Conservation (phyloP, 2,329 filamentous ascomycete species). For the Pseudocercospora pini-densiflorae region DNA sequence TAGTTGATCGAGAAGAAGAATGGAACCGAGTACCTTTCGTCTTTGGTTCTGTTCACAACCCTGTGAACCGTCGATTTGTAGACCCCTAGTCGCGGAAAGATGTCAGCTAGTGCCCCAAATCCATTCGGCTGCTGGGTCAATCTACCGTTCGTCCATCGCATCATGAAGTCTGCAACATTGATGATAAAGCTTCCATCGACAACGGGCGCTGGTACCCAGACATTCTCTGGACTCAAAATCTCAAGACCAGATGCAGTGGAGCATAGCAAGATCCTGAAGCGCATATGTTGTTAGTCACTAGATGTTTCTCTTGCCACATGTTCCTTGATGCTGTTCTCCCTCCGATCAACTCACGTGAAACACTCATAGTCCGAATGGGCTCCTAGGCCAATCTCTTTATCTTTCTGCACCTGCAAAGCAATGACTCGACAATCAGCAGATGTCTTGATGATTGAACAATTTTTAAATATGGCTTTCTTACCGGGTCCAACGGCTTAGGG, state of each 20-base stretch:
- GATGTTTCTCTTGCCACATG: neutral
- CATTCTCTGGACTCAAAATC: constrained; percentile 42
- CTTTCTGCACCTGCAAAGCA: constrained; percentile 12
- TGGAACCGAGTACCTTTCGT: constrained; percentile 49
- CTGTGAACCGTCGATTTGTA: constrained; percentile 53
- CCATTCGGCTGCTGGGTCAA: neutral
- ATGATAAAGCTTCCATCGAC: constrained; percentile 53
- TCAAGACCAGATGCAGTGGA: constrained; percentile 35
- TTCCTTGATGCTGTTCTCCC: neutral
- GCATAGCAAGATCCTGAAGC: constrained; percentile 30
- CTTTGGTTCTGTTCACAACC: constrained; percentile 48
- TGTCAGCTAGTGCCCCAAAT: neutral
- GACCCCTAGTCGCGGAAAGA: constrained; percentile 17
- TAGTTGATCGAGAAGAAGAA: constrained; percentile 54
- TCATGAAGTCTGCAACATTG: constrained; percentile 57
- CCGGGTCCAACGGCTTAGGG: constrained; percentile 24
- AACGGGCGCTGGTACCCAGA: constrained; percentile 52
- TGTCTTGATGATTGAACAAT: neutral
- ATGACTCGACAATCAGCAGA: neutral
- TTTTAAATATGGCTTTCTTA: neutral
- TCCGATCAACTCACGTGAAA: constrained; percentile 26
- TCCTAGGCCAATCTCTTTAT: constrained; percentile 44
- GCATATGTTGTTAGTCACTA: neutral
- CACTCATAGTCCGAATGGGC: constrained; percentile 43
- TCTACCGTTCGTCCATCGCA: constrained; percentile 50